phyloP scores from a whole-genome alignment of 2,329 filamentous ascomycete genomes.

The Claviceps pusilla region DNA sequence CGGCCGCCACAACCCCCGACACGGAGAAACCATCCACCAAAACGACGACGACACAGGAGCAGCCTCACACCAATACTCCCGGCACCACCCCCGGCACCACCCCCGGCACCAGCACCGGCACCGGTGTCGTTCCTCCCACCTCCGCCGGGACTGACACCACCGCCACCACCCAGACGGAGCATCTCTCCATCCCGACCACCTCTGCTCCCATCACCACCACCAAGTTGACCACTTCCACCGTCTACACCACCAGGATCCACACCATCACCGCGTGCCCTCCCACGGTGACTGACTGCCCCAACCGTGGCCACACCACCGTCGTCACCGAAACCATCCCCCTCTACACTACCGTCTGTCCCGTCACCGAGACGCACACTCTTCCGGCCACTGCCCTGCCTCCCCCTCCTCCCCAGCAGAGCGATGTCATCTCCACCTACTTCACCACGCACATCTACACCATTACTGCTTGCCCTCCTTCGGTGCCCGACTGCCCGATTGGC shows the following conservation, averaged over 20 bases:
- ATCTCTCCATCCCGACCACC: slow-evolving; percentile 4
- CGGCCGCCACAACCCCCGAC: neutral
- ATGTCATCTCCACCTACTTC: slow-evolving; percentile 12
- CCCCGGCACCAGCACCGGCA: neutral
- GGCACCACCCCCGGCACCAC: neutral
- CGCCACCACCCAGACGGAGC: slow-evolving; percentile 2
- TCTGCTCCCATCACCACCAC: slow-evolving; percentile 5
- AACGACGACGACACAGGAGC: neutral
- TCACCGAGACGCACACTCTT: slow-evolving; percentile 11
- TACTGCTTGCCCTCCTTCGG: slow-evolving; percentile 16
- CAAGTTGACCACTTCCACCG: slow-evolving; percentile 17
- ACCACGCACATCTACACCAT: slow-evolving; percentile 20
- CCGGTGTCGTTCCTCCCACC: neutral
- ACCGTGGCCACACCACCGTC: slow-evolving; percentile 11
- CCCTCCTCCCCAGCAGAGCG: neutral
- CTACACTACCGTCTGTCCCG: slow-evolving; percentile 29
- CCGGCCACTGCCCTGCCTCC: neutral
- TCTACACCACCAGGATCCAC: slow-evolving; percentile 15
- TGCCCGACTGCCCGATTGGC: slow-evolving; percentile 18
- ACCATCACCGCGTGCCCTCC: slow-evolving; percentile 18
- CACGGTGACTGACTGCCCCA: slow-evolving; percentile 17
- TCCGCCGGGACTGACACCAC: neutral
- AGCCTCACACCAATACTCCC: slow-evolving; percentile 1
- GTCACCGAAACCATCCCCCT: slow-evolving; percentile 17
- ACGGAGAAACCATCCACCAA: neutral